Base-by-base conservation (phyloP, 2,329 filamentous ascomycete species). In the Leptographium wingfieldii region DNA sequence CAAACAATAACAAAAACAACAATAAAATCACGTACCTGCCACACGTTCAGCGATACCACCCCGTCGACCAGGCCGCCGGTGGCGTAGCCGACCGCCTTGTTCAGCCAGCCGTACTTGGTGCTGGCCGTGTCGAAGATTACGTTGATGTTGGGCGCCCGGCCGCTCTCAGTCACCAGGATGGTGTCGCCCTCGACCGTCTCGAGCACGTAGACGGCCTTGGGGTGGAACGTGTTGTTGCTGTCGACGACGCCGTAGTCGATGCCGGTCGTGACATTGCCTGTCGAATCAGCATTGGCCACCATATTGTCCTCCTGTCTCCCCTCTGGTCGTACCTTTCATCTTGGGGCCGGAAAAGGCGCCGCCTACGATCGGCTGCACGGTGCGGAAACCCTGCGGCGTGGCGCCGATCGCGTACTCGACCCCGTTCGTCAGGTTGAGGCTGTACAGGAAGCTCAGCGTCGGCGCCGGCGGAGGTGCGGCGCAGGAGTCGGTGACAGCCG, bases 221-320 rank as follows among this genome's bases (percentile, higher is more conserved):
- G 72, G 59, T 69, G 71, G 64, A 74, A 74, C 4, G 67, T 62
- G 10, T 72, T 71, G 25, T 69, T 68, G 22, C 62, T 63, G 61
- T 73, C 71, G 0, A 68, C 70, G 19, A 73, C 64, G 16, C 72
- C 72, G 69, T 68, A 73, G 65, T 75, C 72, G 7, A 71, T 67
- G 16, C 73, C 73, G 14, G 69, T 65, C 9, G 64, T 46, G 12
- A 73, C 63, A 0, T 65, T 71, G 46, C 69, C 71, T 61, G 35
- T n/a, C 4, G 35, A 12, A 54, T n/a, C 10, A 35, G 38, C 38
- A 16, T 16, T 2, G 38, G 35, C 3, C 9, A 10, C 10, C 35
- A 14, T 35, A 9, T 25, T 5, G 10, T 11, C n/a, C 14, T 19
- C 9, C 7, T 25, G 1, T 19, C 27, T 3, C n/a, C 22, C 22